A percentile compares a stretch with the other conserved stretches of the same genome.
Conservation (phyloP, 148 eudicot species). For the Rhododendron henanense region DNA sequence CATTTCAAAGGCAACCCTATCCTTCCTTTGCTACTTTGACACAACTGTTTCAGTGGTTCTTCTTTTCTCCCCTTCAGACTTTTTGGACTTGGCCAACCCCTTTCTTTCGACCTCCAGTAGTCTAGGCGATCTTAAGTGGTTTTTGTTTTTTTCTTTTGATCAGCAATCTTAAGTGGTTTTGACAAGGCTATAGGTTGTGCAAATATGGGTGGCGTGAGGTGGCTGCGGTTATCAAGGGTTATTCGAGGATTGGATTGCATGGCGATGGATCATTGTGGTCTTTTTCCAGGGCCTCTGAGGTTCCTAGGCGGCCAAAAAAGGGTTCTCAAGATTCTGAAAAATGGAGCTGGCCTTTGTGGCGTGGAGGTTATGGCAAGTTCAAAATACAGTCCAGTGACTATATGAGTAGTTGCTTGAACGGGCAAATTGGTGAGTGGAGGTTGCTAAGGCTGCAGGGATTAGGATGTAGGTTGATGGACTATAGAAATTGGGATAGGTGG, state of each 20-base stretch:
- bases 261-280: background rate
- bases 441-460: background rate
- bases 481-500: background rate
- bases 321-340: background rate
- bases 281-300: background rate
- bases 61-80: background rate
- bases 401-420: background rate
- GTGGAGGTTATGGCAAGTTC: background rate
- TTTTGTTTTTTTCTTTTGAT: background rate
- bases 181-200: background rate
- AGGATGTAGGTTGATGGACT: background rate
- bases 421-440: background rate
- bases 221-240: background rate
- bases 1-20: background rate
- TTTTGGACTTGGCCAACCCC: background rate
- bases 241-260: background rate
- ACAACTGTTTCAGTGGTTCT: background rate
- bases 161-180: background rate
- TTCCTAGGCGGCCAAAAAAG: background rate
- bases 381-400: background rate
- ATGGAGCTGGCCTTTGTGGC: background rate
- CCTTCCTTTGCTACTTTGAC: background rate
- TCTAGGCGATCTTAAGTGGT: background rate
- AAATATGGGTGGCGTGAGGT: background rate
- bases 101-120: background rate